Conservation (phyloP, 495 filamentous ascomycete genomes). For the Penicillium turbatum region DNA sequence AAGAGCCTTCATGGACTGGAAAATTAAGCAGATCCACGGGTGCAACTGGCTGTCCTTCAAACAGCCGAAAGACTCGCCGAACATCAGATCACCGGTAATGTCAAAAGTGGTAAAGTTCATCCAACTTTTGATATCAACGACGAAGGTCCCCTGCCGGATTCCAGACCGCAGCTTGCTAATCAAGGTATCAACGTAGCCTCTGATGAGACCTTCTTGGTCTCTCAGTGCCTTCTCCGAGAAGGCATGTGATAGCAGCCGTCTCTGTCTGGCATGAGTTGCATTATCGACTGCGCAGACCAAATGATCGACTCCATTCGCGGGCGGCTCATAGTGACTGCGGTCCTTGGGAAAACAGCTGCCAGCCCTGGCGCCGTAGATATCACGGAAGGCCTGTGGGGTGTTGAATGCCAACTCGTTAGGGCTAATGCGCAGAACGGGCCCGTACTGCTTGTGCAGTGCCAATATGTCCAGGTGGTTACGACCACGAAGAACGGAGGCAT, state of each 20-base stretch:
- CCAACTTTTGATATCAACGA: slow-evolving; percentile 25
- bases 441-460: slow-evolving; percentile 37
- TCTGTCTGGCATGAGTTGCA: slow-evolving; percentile 31
- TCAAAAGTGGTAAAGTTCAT: slow-evolving; percentile 46
- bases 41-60: slow-evolving; percentile 40
- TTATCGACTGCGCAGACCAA: slow-evolving; percentile 20
- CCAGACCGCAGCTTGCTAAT: slow-evolving; percentile 27
- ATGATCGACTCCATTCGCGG: slow-evolving; percentile 22
- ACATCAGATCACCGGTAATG: slow-evolving; percentile 44
- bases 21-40: slow-evolving; percentile 43
- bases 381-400: slow-evolving; percentile 49
- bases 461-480: slow-evolving; percentile 19
- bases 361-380: slow-evolving; percentile 52
- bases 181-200: slow-evolving; percentile 36
- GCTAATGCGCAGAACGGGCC: slow-evolving; percentile 50
- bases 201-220: slow-evolving; percentile 34
- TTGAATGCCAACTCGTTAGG: slow-evolving; percentile 56
- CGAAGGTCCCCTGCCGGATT: background rate
- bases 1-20: slow-evolving; percentile 30
- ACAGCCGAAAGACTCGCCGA: slow-evolving; percentile 49
- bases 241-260: slow-evolving; percentile 40
- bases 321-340: slow-evolving; percentile 18
- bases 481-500: slow-evolving; percentile 23
- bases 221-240: slow-evolving; percentile 47
- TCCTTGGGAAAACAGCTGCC: slow-evolving; percentile 29